A percentile compares a stretch with the other conserved stretches of the same genome.
Evolutionary conservation across 2,329 filamentous ascomycete species (phyloP).

Genomic region (Aspergillus pseudonomiae): DNA sequence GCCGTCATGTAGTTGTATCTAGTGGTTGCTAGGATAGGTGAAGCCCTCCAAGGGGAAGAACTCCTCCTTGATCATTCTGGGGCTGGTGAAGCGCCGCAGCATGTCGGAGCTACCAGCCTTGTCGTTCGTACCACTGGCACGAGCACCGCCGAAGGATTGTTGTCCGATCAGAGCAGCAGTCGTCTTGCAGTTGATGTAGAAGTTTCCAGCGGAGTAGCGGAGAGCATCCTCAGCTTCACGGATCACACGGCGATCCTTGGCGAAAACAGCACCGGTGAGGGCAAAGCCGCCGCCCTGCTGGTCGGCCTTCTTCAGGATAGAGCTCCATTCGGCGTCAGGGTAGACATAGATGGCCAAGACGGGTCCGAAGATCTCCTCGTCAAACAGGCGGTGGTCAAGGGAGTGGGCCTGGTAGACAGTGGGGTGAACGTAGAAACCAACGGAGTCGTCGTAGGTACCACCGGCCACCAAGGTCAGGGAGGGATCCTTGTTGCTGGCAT

Average conservation of each 20-base stretch:
- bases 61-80: slow-evolving; percentile 72
- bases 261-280: slow-evolving; percentile 44
- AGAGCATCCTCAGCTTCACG: slow-evolving; percentile 40
- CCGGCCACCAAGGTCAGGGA: slow-evolving; percentile 72
- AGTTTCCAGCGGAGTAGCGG: slow-evolving; percentile 44
- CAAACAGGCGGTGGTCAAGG: slow-evolving; percentile 71
- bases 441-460: slow-evolving; percentile 72
- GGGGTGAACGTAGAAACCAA: slow-evolving; percentile 79
- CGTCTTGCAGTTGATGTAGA: slow-evolving; percentile 51
- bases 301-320: slow-evolving; percentile 53
- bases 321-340: slow-evolving; percentile 67
- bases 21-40: slow-evolving; percentile 66
- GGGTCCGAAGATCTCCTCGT: slow-evolving; percentile 79
- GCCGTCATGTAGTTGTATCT: background rate
- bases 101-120: slow-evolving; percentile 67
- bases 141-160: slow-evolving; percentile 70
- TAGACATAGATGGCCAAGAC: slow-evolving; percentile 74
- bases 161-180: slow-evolving; percentile 74
- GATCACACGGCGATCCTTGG: slow-evolving; percentile 40
- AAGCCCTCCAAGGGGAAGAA: slow-evolving; percentile 64
- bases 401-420: slow-evolving; percentile 75
- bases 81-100: slow-evolving; percentile 65
- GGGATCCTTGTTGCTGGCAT: slow-evolving; percentile 72
- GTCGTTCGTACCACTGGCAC: slow-evolving; percentile 73
- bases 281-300: slow-evolving; percentile 38